phyloP scores from a whole-genome alignment of 352 stramenopile genomes.

The Elongisporangium anandrum region DNA sequence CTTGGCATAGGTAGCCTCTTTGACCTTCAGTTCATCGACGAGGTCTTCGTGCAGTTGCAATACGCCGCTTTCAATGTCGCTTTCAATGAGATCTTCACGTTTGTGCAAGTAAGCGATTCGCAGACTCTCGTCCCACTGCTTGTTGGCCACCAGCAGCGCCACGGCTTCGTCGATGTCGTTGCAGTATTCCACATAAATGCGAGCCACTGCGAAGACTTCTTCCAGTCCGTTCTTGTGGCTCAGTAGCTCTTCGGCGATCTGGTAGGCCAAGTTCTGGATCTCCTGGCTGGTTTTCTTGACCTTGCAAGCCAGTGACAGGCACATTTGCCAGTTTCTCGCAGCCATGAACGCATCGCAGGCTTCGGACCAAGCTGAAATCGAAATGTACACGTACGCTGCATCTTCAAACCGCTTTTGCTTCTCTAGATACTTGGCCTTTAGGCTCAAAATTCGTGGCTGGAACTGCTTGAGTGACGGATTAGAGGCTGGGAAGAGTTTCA shows the following conservation, averaged over 20 bases:
- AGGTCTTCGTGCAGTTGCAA: constrained; percentile 36
- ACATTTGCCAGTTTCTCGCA: constrained; percentile 58
- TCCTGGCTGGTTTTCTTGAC: constrained; percentile 18
- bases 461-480: constrained; percentile 17
- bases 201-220: constrained; percentile 29
- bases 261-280: constrained; percentile 38
- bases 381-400: constrained; percentile 63
- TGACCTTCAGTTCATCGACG: constrained; percentile 39
- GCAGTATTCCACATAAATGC: constrained; percentile 75
- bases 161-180: constrained; percentile 68
- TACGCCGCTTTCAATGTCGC: constrained; percentile 63
- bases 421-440: constrained; percentile 50
- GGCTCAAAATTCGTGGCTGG: constrained; percentile 27
- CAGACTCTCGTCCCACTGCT: constrained; percentile 54
- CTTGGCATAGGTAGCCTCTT: constrained; percentile 38
- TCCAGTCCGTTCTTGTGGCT: constrained; percentile 26
- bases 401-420: constrained; percentile 32
- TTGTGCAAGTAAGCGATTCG: constrained; percentile 53
- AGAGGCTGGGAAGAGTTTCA: constrained; percentile 32
- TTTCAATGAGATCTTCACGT: constrained; percentile 60
- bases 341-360: constrained; percentile 54
- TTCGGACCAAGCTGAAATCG: constrained; percentile 25
- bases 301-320: constrained; percentile 33
- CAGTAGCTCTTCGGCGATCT: constrained; percentile 47
- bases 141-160: constrained; percentile 49